These are phyloP conservation scores for Lichtheimia ornata DNA, from an alignment of 371 early-diverging fungal genomes.

Conservation along the genomic window DNA sequence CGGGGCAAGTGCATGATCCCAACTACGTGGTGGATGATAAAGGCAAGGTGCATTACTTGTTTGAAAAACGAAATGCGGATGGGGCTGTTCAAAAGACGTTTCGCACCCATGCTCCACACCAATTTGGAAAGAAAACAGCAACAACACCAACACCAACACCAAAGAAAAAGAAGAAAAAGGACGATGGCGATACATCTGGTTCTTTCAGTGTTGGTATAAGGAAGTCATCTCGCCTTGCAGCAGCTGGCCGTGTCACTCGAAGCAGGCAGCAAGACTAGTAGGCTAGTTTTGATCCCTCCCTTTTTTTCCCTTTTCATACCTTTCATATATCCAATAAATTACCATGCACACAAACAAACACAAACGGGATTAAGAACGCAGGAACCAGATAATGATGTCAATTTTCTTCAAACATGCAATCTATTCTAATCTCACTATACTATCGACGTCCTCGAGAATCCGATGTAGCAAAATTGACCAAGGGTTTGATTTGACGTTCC, in stretches of 20 bases:
- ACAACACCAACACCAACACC: not conserved
- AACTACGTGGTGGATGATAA: constrained; percentile 86
- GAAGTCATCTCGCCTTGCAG: not conserved
- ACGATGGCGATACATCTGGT: constrained; percentile 11
- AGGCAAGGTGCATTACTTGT: constrained; percentile 85
- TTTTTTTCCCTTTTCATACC: not conserved
- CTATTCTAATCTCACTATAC: too few relatives aligned
- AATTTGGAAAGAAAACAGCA: not conserved
- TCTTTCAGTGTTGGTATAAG: constrained; percentile 12
- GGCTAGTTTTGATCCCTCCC: not conserved
- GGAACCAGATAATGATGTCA: too few relatives aligned
- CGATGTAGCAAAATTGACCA: constrained; percentile 32
- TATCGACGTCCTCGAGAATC: constrained; percentile 5
- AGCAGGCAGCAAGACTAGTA: not conserved
- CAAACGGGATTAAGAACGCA: too few relatives aligned
- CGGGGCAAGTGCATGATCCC: constrained; percentile 78
- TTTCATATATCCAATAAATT: not conserved
- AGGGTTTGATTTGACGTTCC: constrained; percentile 48
- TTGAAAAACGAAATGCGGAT: constrained; percentile 76
- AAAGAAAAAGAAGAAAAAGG: constrained; percentile 1
- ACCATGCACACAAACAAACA: not conserved
- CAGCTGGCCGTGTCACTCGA: not conserved
- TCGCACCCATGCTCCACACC: constrained; percentile 66
- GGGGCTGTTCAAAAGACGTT: constrained; percentile 76
- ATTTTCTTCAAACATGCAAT: too few relatives aligned